Base-by-base conservation (phyloP, 257 asterid genomes). In the Scutellaria galericulata region DNA sequence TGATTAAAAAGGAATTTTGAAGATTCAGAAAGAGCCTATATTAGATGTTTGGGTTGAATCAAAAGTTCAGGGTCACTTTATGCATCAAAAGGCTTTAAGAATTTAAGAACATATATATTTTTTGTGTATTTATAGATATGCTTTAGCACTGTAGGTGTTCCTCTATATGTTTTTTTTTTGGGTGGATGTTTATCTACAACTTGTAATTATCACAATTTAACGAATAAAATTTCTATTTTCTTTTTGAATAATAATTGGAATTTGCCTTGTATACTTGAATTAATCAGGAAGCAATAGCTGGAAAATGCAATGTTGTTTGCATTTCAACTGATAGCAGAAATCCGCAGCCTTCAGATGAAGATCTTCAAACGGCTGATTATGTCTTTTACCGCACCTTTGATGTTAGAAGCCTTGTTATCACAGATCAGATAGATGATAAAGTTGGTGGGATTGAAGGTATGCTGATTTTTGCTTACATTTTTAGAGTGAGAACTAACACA, bases 371-470 rank as follows among this genome's bases (percentile, higher is more conserved):
- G 86, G 95, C 97, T 8, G 89, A 88, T 75, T 88, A 76, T 82
- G 85, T 91, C 66, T 94, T 91, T 68, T 80, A 80, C 80, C 92
- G 97, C 40, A 66, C 75, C 39, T 94, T 94, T 79, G 96, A 91
- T 88, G 99, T 94, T 70, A 73, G 73, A 48, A 79, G 68, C 72
- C 77, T 72, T 79, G 74, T 77, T 7, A 73, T 90, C 45, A 84
- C 86, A 45, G 95, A 89, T 79, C 73, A 64, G 74, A 64, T 91
- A 58, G 82, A 51, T 45, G 93, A 89, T 62, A 75, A 48, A 74
- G 88, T 91, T 76, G 98, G 97, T 59, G 96, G 87, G 59, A 75
- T 91, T 75, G 89, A 89, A 77, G 96, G 99, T 89, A 86, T 60
- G 83, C 44, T 68, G 50, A 53, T 31, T 22, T 57, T 59, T 39